phyloP scores from a whole-genome alignment of 176 grass and related monocot species.

The Aegilops tauschii region DNA sequence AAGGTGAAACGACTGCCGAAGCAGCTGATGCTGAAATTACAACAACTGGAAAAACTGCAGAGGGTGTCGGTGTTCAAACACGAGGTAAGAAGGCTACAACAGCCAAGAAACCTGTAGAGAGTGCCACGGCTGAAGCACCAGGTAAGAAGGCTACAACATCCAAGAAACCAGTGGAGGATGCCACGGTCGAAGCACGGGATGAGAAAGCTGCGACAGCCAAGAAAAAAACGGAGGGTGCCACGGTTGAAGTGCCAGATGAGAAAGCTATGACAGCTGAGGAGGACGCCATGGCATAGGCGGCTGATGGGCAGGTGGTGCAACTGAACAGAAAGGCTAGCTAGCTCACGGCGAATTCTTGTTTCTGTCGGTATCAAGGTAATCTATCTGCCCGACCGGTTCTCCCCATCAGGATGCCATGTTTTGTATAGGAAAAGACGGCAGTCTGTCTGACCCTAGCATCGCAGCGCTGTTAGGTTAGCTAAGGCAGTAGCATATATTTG shows the following conservation, averaged over 20 bases:
- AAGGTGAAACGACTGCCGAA: conserved; percentile 8
- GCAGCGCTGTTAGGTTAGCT: conserved; percentile 24
- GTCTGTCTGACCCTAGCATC: conserved; percentile 30
- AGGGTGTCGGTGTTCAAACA: background rate
- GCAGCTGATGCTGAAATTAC: background rate
- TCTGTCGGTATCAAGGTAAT: conserved; percentile 30
- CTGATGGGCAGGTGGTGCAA: conserved; percentile 19
- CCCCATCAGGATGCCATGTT: conserved; percentile 24
- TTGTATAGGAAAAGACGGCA: conserved; percentile 51
- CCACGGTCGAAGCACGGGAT: background rate
- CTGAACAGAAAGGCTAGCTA: conserved; percentile 19
- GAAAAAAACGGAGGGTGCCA: background rate
- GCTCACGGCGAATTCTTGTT: conserved; percentile 2
- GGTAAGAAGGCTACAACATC: background rate
- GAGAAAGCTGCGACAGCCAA: background rate
- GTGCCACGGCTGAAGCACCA: background rate
- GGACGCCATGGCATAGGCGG: background rate
- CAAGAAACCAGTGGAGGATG: background rate
- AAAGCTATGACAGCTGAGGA: background rate
- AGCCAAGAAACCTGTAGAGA: background rate
- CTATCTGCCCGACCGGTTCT: conserved; percentile 26
- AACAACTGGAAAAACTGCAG: background rate
- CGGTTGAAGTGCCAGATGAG: background rate
- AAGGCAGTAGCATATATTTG: conserved; percentile 22
- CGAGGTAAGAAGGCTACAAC: background rate